Conservation (phyloP, 176 grass and related monocot species). For the Oryza glaberrima region DNA sequence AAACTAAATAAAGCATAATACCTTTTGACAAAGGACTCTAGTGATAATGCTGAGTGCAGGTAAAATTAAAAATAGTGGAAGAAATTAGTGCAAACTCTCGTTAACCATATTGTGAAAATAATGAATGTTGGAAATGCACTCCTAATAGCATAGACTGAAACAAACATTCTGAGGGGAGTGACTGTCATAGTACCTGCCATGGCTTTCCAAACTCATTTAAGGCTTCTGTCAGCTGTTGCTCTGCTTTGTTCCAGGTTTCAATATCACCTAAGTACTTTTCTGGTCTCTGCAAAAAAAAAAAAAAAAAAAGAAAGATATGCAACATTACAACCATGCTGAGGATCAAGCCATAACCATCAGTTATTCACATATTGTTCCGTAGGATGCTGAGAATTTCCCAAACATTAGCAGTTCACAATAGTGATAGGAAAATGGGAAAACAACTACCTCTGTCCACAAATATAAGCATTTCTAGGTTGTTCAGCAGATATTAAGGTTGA, state of each 20-base stretch:
- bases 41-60: not conserved
- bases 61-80: not conserved
- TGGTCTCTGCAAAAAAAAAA: conserved; percentile 61
- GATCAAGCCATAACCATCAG: not conserved
- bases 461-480: too few species aligned
- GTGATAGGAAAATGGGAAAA: not conserved
- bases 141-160: conserved; percentile 10
- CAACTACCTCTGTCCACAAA: too few species aligned
- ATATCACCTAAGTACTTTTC: conserved; percentile 97
- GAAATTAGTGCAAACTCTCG: not conserved
- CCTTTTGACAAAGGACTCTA: not conserved
- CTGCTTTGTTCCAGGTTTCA: conserved; percentile 97
- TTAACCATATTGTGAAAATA: not conserved
- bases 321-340: conserved; percentile 16
- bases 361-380: conserved; percentile 3
- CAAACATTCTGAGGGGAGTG: not conserved
- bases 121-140: conserved; percentile 25
- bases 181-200: conserved; percentile 67
- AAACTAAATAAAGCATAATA: not conserved
- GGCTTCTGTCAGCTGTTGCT: conserved; percentile 87
- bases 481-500: too few species aligned
- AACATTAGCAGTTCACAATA: not conserved
- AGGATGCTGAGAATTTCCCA: not conserved
- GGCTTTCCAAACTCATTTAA: conserved; percentile 94
- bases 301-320: conserved; percentile 16